These are phyloP conservation scores for Gamsiella multidivaricata DNA, from an alignment of 192 early-diverging fungal genomes.

Conservation along the genomic window DNA sequence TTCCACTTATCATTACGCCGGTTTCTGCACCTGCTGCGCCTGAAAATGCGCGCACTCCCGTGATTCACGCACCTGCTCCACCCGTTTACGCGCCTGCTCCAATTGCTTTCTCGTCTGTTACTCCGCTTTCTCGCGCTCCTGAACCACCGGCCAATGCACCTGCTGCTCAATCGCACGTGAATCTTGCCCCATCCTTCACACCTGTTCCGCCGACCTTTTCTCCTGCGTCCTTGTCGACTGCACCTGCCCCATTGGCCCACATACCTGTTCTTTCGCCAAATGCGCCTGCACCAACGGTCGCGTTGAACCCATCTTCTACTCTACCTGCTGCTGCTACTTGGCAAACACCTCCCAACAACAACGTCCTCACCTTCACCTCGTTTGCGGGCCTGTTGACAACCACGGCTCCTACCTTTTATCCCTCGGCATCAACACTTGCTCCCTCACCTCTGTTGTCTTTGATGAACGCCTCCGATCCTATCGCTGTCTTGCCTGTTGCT, in stretches of 20 bases:
- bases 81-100: background rate
- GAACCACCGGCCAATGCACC: too few relatives aligned
- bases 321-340: background rate
- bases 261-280: too few relatives aligned
- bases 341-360: conserved; percentile 12
- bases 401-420: conserved; percentile 34
- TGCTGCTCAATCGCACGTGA: too few relatives aligned
- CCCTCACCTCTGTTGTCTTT: background rate
- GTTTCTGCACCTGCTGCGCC: background rate
- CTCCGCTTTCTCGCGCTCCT: too few relatives aligned
- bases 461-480: background rate
- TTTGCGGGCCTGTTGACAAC: conserved; percentile 32
- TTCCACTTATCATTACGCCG: too few relatives aligned
- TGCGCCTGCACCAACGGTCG: too few relatives aligned
- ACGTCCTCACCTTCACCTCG: conserved; percentile 38
- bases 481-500: background rate
- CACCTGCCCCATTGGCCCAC: too few relatives aligned
- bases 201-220: too few relatives aligned
- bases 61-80: background rate
- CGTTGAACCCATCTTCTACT: background rate
- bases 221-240: too few relatives aligned
- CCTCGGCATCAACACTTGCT: background rate
- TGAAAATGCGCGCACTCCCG: too few relatives aligned
- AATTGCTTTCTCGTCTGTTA: background rate
- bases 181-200: too few relatives aligned